Conservation (phyloP, 202 grass and related monocot genomes). For the Thinopyrum obtusiflorum region DNA sequence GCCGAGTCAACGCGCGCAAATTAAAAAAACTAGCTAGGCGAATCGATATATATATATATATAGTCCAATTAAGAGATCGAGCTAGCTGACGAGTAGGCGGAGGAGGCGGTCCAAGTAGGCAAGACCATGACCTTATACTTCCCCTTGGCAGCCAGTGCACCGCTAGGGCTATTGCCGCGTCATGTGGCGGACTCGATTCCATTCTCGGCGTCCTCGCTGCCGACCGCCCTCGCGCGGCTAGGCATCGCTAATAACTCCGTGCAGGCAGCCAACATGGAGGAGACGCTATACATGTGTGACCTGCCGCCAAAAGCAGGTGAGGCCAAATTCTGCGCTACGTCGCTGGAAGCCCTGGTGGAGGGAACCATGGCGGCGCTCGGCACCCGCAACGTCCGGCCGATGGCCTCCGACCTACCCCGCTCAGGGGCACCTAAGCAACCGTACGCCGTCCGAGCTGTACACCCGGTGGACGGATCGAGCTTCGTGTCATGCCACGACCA, state of each 20-base stretch:
- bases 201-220: conserved; percentile 19
- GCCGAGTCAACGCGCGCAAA: too few species aligned
- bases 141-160: neutral
- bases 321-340: conserved; percentile 22
- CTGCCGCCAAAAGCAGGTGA: neutral
- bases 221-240: neutral
- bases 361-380: neutral
- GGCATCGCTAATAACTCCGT: neutral
- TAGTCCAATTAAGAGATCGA: too few species aligned
- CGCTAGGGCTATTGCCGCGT: conserved; percentile 18
- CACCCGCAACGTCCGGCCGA: neutral
- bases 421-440: neutral
- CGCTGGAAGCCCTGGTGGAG: conserved; percentile 32
- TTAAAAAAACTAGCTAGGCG: too few species aligned
- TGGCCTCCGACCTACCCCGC: neutral
- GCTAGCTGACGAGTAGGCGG: too few species aligned
- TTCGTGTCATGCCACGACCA: conserved; percentile 30
- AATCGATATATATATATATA: too few species aligned
- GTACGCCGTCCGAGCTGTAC: neutral
- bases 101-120: conserved; percentile 4
- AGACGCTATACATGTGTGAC: conserved; percentile 8
- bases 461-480: neutral
- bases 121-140: neutral
- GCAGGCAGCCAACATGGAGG: conserved; percentile 14
- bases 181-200: conserved; percentile 20